Conservation (phyloP, 106 monocot genomes). For the Dioscorea dumetorum region DNA sequence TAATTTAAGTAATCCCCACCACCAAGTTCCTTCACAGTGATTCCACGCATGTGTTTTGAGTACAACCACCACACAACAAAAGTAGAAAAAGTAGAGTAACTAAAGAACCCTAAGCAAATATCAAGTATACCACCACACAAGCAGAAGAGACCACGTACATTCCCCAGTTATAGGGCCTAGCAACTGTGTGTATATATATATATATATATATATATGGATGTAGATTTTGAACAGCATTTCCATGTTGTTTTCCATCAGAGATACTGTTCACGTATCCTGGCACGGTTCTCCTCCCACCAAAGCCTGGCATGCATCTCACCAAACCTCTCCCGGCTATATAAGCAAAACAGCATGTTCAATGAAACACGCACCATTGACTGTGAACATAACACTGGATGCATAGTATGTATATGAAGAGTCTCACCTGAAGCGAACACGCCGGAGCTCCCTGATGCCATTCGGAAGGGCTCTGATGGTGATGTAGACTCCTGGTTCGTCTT, state of each 20-base stretch:
- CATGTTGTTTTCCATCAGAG: conserved; percentile 25
- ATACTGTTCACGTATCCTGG: conserved; percentile 89
- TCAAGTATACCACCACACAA: too few species aligned
- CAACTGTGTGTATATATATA: too few species aligned
- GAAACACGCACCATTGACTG: background rate
- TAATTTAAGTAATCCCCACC: background rate
- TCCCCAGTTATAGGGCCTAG: too few species aligned
- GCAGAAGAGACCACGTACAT: too few species aligned
- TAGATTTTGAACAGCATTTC: too few species aligned
- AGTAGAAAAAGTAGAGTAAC: too few species aligned
- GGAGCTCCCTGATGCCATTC: conserved; percentile 72
- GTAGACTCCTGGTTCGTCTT: conserved; percentile 96
- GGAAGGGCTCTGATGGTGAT: conserved; percentile 83
- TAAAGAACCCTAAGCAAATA: too few species aligned
- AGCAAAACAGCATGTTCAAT: background rate
- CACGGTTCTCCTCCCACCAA: conserved; percentile 95
- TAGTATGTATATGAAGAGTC: background rate
- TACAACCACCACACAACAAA: too few species aligned
- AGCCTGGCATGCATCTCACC: conserved; percentile 93
- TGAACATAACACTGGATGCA: background rate
- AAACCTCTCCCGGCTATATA: conserved; percentile 82
- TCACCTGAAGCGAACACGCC: conserved; percentile 93
- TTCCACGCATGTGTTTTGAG: background rate
- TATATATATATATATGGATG: too few species aligned
- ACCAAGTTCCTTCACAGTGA: background rate